Percentiles rank a stretch among this genome's conserved stretches.
phyloP scores from a whole-genome alignment of 2,329 filamentous ascomycete genomes.

The Neophaeococcomyces aloes region DNA sequence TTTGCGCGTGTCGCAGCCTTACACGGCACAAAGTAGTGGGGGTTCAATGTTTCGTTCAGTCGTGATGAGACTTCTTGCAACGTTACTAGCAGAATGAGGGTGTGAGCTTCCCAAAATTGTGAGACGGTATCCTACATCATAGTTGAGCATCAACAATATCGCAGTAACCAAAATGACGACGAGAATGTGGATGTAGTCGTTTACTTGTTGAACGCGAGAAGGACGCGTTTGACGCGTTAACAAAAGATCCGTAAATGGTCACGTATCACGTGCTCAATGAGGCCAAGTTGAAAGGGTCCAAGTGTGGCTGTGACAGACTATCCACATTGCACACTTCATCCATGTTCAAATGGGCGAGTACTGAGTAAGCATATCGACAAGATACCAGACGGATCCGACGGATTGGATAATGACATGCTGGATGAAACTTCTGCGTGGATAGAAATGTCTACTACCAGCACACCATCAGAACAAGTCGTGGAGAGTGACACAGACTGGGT shows the following conservation, averaged over 20 bases:
- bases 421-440: no score
- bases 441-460: no score
- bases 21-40: not conserved
- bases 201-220: not conserved
- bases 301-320: no score
- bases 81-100: not conserved
- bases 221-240: slow-evolving; percentile 1
- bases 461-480: no score
- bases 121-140: not conserved
- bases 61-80: not conserved
- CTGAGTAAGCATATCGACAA: no score
- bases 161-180: not conserved
- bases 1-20: not conserved
- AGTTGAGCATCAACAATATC: not conserved
- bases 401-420: no score
- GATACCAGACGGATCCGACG: no score
- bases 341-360: no score
- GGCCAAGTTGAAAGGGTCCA: not conserved
- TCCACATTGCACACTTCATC: no score
- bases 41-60: not conserved
- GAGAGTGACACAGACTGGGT: no score
- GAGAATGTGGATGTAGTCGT: not conserved
- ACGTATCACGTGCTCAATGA: not conserved
- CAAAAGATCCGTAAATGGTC: not conserved
- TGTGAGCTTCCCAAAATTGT: not conserved